Conservation (phyloP, 441 rosid genomes). For the Raphanus hybrid region DNA sequence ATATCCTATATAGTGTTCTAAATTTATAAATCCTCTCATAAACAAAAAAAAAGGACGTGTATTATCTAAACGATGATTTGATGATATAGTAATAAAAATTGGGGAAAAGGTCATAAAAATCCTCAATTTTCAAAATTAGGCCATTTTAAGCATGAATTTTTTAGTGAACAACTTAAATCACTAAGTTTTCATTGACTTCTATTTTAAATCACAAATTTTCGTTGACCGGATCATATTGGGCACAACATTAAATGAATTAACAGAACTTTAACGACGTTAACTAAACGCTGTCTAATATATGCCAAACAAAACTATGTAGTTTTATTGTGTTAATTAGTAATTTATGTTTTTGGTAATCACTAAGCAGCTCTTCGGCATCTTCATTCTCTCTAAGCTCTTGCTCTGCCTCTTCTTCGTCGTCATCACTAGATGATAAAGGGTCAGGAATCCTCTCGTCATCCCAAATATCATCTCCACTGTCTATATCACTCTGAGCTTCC, state of each 20-base stretch:
- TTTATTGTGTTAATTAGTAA: background rate
- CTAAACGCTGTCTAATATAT: background rate
- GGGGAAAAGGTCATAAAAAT: background rate
- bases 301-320: background rate
- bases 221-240: background rate
- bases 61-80: no score
- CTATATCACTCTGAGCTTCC: no score
- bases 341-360: background rate
- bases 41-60: background rate
- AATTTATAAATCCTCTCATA: background rate
- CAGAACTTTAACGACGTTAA: background rate
- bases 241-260: background rate
- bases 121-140: background rate
- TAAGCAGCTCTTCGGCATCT: no score
- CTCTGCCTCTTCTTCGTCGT: no score
- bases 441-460: no score
- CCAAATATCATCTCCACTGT: no score
- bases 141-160: background rate
- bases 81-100: no score
- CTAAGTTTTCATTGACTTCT: background rate
- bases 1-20: background rate
- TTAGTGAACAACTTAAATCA: background rate
- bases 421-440: no score
- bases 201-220: background rate
- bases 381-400: no score